A percentile compares a stretch with the other conserved stretches of the same genome.
phyloP scores from a whole-genome alignment of 768 basidiomycete species.

The Pleurotus citrinopileatus region DNA sequence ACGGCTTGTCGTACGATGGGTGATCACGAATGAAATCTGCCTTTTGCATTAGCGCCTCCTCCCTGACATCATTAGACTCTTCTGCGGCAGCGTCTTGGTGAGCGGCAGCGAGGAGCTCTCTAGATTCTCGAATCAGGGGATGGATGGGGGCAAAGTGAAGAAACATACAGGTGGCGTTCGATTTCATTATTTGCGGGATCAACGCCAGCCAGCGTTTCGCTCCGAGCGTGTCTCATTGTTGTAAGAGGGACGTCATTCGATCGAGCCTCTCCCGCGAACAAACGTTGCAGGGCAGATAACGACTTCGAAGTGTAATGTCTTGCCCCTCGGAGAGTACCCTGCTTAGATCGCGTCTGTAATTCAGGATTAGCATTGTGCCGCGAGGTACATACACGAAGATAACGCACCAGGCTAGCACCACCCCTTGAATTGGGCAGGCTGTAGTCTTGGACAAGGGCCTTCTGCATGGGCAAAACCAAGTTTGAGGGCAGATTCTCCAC shows the following conservation, averaged over 20 bases:
- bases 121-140: constrained; percentile 22
- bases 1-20: constrained; percentile 85
- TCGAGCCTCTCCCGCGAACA: constrained; percentile 59
- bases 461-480: constrained; percentile 77
- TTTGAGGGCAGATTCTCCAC: constrained; percentile 72
- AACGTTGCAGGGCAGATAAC: constrained; percentile 55
- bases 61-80: constrained; percentile 56
- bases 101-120: constrained; percentile 67
- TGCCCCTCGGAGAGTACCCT: constrained; percentile 17
- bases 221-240: constrained; percentile 44
- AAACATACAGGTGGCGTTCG: constrained; percentile 68
- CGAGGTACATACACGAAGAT: background rate
- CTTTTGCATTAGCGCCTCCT: constrained; percentile 72
- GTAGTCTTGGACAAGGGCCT: constrained; percentile 65
- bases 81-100: constrained; percentile 51
- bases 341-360: background rate
- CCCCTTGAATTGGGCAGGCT: constrained; percentile 33
- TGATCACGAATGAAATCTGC: constrained; percentile 87
- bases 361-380: background rate
- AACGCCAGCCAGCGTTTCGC: constrained; percentile 26
- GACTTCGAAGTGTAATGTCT: constrained; percentile 57
- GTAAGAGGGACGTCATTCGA: constrained; percentile 58
- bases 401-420: constrained; percentile 27
- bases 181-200: constrained; percentile 53
- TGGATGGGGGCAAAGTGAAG: background rate